phyloP scores from a whole-genome alignment of 106 monocot genomes.

The Allium fistulosum region DNA sequence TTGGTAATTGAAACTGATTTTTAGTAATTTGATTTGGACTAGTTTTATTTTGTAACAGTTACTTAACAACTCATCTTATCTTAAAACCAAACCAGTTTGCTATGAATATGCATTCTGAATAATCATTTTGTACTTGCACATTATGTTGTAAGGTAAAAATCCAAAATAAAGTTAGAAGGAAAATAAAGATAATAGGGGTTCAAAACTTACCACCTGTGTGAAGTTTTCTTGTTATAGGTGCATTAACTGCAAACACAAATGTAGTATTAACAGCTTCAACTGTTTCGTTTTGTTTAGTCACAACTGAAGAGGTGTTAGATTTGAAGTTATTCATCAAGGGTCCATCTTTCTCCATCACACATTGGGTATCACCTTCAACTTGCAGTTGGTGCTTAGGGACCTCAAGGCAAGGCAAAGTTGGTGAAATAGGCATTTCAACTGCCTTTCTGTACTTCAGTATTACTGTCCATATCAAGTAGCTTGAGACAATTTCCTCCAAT shows the following conservation, averaged over 20 bases:
- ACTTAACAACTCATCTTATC: background rate
- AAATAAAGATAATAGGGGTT: too few species aligned
- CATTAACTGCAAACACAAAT: too few species aligned
- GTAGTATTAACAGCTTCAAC: too few species aligned
- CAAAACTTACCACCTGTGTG: too few species aligned
- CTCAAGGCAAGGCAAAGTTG: slow-evolving; percentile 55
- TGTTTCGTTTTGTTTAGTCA: too few species aligned
- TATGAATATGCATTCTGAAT: background rate
- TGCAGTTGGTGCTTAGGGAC: slow-evolving; percentile 7
- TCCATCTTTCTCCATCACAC: slow-evolving; percentile 8
- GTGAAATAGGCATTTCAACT: slow-evolving; percentile 65
- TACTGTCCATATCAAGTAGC: slow-evolving; percentile 62
- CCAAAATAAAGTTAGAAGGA: too few species aligned
- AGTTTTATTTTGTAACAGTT: too few species aligned
- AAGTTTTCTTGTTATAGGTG: too few species aligned
- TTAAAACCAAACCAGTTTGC: background rate
- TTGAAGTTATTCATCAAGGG: background rate
- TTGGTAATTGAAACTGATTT: too few species aligned
- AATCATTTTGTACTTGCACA: background rate
- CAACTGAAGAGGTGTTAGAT: too few species aligned
- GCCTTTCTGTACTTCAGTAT: slow-evolving; percentile 55
- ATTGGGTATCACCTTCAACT: slow-evolving; percentile 15
- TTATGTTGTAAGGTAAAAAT: too few species aligned
- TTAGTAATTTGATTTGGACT: too few species aligned
- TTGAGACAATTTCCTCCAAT: slow-evolving; percentile 37